Percentiles rank a stretch among this genome's conserved stretches.
These are phyloP conservation scores for Metschnikowia peoriensis DNA, from an alignment of 805 yeast genomes.

Conservation along the genomic window DNA sequence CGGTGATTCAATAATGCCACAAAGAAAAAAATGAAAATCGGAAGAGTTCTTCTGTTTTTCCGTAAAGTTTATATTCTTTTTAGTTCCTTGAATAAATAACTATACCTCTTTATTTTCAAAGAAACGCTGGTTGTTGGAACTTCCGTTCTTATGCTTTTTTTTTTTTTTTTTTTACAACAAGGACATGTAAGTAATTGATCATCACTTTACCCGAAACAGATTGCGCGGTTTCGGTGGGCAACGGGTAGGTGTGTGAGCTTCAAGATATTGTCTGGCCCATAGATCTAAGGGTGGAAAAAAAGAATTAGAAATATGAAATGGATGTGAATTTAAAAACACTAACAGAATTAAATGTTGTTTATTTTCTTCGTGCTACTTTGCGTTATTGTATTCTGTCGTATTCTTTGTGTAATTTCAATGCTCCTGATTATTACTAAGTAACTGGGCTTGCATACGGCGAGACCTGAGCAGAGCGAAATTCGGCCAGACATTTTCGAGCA, in stretches of 20 bases:
- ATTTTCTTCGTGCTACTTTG: too few species aligned
- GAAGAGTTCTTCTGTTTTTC: too few species aligned
- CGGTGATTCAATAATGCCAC: too few species aligned
- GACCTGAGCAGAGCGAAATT: not conserved
- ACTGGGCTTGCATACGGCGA: not conserved
- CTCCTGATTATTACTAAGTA: too few species aligned
- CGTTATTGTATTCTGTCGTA: too few species aligned
- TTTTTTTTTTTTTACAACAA: not conserved
- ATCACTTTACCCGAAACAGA: conserved; percentile 1
- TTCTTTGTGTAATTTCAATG: too few species aligned
- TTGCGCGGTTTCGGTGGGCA: conserved; percentile 7
- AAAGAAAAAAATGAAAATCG: too few species aligned
- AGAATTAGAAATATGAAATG: not conserved
- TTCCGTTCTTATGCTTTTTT: not conserved
- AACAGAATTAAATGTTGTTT: not conserved
- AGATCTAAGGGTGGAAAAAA: not conserved
- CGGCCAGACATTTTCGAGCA: not conserved
- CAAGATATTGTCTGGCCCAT: not conserved
- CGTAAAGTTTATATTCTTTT: not conserved
- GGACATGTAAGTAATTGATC: conserved; percentile 6
- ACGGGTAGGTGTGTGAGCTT: not conserved
- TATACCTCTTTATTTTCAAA: not conserved
- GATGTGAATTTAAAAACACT: too few species aligned
- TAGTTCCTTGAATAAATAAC: not conserved
- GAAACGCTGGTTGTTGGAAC: not conserved